These are phyloP conservation scores for Silene conica DNA, from an alignment of 148 eudicot genomes.

Conservation along the genomic window DNA sequence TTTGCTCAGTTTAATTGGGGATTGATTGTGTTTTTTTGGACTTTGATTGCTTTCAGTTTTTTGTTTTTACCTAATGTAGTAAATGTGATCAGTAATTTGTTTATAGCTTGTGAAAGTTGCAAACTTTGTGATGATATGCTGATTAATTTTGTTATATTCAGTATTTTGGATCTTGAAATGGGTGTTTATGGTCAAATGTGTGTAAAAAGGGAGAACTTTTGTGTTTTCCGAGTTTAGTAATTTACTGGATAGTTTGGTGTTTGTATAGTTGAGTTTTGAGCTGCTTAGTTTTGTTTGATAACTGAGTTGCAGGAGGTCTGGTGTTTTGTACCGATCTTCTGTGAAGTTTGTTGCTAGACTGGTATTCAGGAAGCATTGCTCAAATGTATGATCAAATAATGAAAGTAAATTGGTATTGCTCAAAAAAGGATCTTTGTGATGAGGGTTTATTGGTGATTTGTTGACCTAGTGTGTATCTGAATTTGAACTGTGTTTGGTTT, in stretches of 20 bases:
- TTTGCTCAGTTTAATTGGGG: background rate
- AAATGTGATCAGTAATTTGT: background rate
- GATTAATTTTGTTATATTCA: background rate
- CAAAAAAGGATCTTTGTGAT: background rate
- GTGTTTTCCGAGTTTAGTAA: background rate
- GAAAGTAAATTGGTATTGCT: background rate
- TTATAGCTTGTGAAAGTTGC: slow-evolving; percentile 2
- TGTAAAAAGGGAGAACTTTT: background rate
- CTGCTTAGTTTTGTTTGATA: slow-evolving; percentile 6
- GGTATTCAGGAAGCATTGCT: background rate
- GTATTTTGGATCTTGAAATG: slow-evolving; percentile 15
- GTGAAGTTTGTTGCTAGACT: background rate
- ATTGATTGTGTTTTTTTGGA: background rate
- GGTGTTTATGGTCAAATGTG: slow-evolving; percentile 14
- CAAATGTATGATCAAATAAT: background rate
- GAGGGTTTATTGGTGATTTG: background rate
- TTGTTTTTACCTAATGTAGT: background rate
- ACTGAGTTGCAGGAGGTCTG: background rate
- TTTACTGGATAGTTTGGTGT: background rate
- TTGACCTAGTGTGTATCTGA: background rate
- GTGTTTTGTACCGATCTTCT: background rate
- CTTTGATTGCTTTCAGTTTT: background rate
- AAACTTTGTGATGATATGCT: slow-evolving; percentile 1
- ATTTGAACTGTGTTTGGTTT: background rate
- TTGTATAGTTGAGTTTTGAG: background rate